A percentile compares a stretch with the other conserved stretches of the same genome.
Evolutionary conservation across 164 flowering plant genomes (phyloP).

Genomic region (Sextonia rubra): DNA sequence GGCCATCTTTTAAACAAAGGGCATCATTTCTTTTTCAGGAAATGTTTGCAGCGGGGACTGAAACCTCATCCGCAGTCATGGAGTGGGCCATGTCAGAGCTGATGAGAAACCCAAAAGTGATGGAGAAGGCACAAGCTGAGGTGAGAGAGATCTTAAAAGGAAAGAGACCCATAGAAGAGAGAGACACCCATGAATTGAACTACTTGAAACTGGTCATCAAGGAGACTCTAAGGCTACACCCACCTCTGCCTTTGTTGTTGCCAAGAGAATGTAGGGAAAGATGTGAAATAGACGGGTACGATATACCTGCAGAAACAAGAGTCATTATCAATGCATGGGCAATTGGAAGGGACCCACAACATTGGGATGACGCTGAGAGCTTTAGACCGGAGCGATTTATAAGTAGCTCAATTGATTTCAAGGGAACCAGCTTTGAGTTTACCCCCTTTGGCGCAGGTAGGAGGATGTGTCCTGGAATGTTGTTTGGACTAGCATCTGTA

Average conservation of each 20-base stretch:
- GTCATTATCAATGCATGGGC: slow-evolving; percentile 27
- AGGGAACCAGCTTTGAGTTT: slow-evolving; percentile 11
- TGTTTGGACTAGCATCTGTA: not conserved
- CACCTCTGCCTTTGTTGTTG: slow-evolving; percentile 31
- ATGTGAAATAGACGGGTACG: slow-evolving; percentile 21
- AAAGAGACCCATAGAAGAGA: slow-evolving; percentile 1
- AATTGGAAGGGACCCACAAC: slow-evolving; percentile 22
- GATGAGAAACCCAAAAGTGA: slow-evolving; percentile 4
- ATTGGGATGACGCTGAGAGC: slow-evolving; percentile 28
- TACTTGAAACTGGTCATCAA: slow-evolving; percentile 10
- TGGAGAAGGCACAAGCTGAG: slow-evolving; percentile 10
- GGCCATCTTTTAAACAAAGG: not conserved
- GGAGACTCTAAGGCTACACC: slow-evolving; percentile 39
- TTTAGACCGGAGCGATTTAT: slow-evolving; percentile 35
- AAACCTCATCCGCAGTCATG: slow-evolving; percentile 4
- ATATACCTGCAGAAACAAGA: slow-evolving; percentile 24
- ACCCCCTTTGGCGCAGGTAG: slow-evolving; percentile 5
- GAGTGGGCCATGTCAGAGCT: slow-evolving; percentile 13
- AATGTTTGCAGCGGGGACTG: slow-evolving; percentile 8
- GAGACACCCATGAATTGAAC: not conserved
- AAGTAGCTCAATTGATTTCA: slow-evolving; percentile 13
- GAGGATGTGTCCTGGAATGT: slow-evolving; percentile 7
- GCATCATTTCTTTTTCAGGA: not conserved
- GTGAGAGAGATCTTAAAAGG: not conserved
- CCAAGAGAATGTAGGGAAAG: slow-evolving; percentile 28